These are phyloP conservation scores for Colletotrichum lindemuthianum DNA, from an alignment of 2,329 filamentous ascomycete genomes.

Conservation along the genomic window DNA sequence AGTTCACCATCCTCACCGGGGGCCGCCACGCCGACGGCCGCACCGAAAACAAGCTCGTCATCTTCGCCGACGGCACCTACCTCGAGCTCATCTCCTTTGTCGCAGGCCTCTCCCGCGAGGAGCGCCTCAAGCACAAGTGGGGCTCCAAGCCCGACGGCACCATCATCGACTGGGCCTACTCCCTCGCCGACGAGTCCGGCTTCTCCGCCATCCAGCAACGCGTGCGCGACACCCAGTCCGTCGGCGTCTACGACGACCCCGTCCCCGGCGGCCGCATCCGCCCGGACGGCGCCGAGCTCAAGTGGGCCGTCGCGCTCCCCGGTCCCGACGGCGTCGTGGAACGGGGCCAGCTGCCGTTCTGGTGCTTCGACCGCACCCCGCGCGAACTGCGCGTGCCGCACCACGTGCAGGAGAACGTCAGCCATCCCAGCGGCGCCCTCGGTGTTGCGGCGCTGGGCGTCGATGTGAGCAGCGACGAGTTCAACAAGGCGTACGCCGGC, in stretches of 20 bases:
- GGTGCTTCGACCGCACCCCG: slow-evolving; percentile 71
- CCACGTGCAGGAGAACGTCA: slow-evolving; percentile 45
- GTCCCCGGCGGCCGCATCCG: slow-evolving; percentile 62
- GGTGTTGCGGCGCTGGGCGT: slow-evolving; percentile 60
- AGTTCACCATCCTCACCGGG: slow-evolving; percentile 69
- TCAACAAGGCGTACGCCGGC: slow-evolving; percentile 28
- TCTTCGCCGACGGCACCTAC: slow-evolving; percentile 72
- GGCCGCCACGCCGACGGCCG: slow-evolving; percentile 69
- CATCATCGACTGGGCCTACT: slow-evolving; percentile 71
- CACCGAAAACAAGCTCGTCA: slow-evolving; percentile 70
- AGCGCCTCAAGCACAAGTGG: slow-evolving; percentile 66
- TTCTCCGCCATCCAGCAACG: slow-evolving; percentile 51
- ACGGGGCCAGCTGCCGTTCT: slow-evolving; percentile 69
- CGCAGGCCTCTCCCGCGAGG: slow-evolving; percentile 41
- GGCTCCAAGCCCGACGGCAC: slow-evolving; percentile 58
- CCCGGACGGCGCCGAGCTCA: slow-evolving; percentile 64
- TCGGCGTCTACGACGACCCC: slow-evolving; percentile 59
- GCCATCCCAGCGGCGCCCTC: slow-evolving; percentile 61
- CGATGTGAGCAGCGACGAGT: slow-evolving; percentile 39
- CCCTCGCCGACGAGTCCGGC: slow-evolving; percentile 46
- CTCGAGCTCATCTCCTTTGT: slow-evolving; percentile 74
- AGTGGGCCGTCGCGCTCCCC: slow-evolving; percentile 67
- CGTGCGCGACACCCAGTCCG: slow-evolving; percentile 44
- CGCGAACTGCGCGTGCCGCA: slow-evolving; percentile 65
- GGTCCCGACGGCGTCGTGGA: slow-evolving; percentile 39